phyloP scores from a whole-genome alignment of 352 stramenopile species.

The Phytophthora fragariaefolia region DNA sequence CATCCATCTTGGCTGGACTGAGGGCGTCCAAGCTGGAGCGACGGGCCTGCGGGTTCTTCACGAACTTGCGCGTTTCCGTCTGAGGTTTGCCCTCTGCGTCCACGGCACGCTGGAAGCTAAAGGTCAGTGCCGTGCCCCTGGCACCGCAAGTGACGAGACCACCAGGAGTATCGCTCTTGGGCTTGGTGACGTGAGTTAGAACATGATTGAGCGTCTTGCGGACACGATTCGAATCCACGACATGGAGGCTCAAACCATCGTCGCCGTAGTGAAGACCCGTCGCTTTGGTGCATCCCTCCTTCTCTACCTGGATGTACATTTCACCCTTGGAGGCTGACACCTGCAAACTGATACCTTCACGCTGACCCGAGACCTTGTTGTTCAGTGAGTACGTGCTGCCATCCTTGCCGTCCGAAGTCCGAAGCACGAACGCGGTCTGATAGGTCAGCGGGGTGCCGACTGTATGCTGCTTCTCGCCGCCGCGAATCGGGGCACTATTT shows the following conservation, averaged over 20 bases:
- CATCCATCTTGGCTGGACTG: conserved; percentile 53
- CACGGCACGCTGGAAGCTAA: conserved; percentile 38
- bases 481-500: conserved; percentile 47
- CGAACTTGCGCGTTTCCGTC: conserved; percentile 48
- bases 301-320: conserved; percentile 74
- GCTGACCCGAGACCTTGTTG: conserved; percentile 69
- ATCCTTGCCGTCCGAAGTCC: conserved; percentile 54
- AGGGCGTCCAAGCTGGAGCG: conserved; percentile 52
- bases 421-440: conserved; percentile 73
- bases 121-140: conserved; percentile 51
- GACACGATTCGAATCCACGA: conserved; percentile 81
- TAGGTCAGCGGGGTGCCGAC: conserved; percentile 65
- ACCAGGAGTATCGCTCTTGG: conserved; percentile 52
- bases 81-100: conserved; percentile 35
- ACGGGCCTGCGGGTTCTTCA: conserved; percentile 56
- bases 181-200: conserved; percentile 52
- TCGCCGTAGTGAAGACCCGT: conserved; percentile 60
- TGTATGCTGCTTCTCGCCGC: conserved; percentile 57
- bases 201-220: conserved; percentile 74
- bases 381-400: conserved; percentile 75
- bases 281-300: conserved; percentile 53
- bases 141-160: conserved; percentile 55
- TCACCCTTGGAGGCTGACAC: conserved; percentile 63
- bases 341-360: conserved; percentile 66
- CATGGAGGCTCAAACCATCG: conserved; percentile 44